Base-by-base conservation (phyloP, 1,139 yeast species). In the Taiozyma sp. region DNA sequence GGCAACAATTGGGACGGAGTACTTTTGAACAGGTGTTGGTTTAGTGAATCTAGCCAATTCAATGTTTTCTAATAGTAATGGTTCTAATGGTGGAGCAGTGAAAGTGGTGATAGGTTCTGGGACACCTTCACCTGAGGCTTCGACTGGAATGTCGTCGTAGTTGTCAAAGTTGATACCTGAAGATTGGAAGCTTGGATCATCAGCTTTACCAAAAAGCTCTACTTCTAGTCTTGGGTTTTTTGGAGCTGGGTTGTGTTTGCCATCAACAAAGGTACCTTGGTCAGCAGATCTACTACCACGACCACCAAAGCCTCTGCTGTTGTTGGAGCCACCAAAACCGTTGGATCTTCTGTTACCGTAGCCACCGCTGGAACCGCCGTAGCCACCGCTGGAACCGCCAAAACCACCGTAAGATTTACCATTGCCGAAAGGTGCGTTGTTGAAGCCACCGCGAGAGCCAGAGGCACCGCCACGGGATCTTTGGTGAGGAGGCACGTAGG, bases 1-100 rank as follows among this genome's bases (percentile, higher is more conserved):
- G 55, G 96, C 91, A 61, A 95, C 96, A 65, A 95, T 93, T 59
- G 99, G 99, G 61, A 93, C 90, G 48, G 99, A 93, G 79, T 93
- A 93, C 75, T 93, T 93, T 73, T 93, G 99, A 53, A 93, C 99
- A 49, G 99, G 99, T 43, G 99, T 93, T 66, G 99, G 99, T 73
- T 80, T 90, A 59, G 87, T 83, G 79, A 93, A 95, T 72, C 97
- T 84, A 46, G 98, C 95, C 60, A 87, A 77, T 59, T 76, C 77
- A 62, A 95, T 88, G 76, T 93, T 95, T 70, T 87, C 92, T 61
- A 95, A 84, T 67, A 95, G 79, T 64, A 93, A 81, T 53, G 78
- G 76, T 68, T 92, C 98, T 70, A 95, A 81, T 54, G 98, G 98
- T 60, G 98, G 98, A 57, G 92, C 73, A 54, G 95, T 87, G 73